A percentile compares a stretch with the other conserved stretches of the same genome.
Conservation (phyloP, 352 stramenopile genomes). For the Aphanomyces astaci region DNA sequence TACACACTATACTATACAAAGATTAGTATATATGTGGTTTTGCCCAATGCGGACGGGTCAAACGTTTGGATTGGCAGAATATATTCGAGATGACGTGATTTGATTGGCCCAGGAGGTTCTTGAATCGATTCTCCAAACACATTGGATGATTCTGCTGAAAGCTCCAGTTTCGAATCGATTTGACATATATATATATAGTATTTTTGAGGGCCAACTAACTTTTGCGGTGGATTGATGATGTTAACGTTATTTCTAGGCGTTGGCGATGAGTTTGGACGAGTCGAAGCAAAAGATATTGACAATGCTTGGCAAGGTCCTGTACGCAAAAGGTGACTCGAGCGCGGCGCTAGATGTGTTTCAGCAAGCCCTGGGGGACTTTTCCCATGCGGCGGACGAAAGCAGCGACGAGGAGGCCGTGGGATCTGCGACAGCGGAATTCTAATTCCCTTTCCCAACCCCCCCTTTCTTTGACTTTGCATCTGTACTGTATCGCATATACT, state of each 20-base stretch:
- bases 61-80: too few relatives aligned
- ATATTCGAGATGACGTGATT: too few relatives aligned
- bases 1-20: too few relatives aligned
- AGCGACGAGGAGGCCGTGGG: slow-evolving; percentile 52
- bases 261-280: neutral
- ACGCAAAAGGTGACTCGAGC: slow-evolving; percentile 53
- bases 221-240: neutral
- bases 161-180: too few relatives aligned
- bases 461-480: neutral
- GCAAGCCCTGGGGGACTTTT: slow-evolving; percentile 44
- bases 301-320: slow-evolving; percentile 75
- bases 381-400: slow-evolving; percentile 57
- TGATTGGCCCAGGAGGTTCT: too few relatives aligned
- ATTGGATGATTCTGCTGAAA: too few relatives aligned
- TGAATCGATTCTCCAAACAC: too few relatives aligned
- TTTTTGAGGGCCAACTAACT: too few relatives aligned
- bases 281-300: slow-evolving; percentile 61
- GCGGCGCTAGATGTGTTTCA: slow-evolving; percentile 63
- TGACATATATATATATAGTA: too few relatives aligned
- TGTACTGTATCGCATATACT: too few relatives aligned
- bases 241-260: neutral
- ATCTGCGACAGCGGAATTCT: slow-evolving; percentile 17
- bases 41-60: too few relatives aligned
- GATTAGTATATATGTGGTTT: too few relatives aligned
- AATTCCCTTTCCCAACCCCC: neutral